Evolutionary conservation across 176 grass and related monocot species (phyloP).

Genomic region (Chrysopogon serrulatus): DNA sequence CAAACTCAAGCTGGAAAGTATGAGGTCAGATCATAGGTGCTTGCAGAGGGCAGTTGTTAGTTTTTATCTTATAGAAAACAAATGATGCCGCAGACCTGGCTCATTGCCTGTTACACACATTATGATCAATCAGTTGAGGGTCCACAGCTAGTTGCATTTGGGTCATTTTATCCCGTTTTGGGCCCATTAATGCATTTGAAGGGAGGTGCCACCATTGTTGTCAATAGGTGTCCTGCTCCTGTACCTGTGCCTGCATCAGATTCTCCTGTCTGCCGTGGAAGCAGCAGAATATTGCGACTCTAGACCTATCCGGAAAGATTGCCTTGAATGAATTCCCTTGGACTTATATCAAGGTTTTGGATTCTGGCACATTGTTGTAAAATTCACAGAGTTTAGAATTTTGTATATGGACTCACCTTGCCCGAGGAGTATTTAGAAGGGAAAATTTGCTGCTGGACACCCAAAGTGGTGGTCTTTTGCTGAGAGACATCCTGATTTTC

Average conservation of each 20-base stretch:
- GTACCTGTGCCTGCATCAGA: not conserved
- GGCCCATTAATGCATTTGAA: not conserved
- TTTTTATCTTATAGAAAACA: not conserved
- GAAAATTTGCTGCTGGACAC: too few species aligned
- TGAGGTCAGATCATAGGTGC: conserved; percentile 70
- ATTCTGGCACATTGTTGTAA: not conserved
- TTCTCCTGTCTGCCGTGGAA: not conserved
- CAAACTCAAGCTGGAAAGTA: conserved; percentile 86
- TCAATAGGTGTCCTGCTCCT: not conserved
- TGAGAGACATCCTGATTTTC: too few species aligned
- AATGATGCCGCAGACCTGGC: not conserved
- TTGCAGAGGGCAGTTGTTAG: not conserved
- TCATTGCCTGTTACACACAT: not conserved
- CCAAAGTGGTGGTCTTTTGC: too few species aligned
- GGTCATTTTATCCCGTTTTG: not conserved
- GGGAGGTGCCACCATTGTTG: not conserved
- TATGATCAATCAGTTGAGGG: not conserved
- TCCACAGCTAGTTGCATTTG: not conserved
- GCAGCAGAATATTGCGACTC: not conserved
- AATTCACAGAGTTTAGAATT: not conserved
- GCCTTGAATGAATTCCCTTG: not conserved
- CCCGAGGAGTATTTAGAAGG: not conserved
- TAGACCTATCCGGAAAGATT: not conserved
- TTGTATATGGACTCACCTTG: not conserved
- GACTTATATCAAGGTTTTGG: not conserved